These are phyloP conservation scores for Desmodesmus armatus DNA, from an alignment of 139 green algal genomes.

Conservation along the genomic window DNA sequence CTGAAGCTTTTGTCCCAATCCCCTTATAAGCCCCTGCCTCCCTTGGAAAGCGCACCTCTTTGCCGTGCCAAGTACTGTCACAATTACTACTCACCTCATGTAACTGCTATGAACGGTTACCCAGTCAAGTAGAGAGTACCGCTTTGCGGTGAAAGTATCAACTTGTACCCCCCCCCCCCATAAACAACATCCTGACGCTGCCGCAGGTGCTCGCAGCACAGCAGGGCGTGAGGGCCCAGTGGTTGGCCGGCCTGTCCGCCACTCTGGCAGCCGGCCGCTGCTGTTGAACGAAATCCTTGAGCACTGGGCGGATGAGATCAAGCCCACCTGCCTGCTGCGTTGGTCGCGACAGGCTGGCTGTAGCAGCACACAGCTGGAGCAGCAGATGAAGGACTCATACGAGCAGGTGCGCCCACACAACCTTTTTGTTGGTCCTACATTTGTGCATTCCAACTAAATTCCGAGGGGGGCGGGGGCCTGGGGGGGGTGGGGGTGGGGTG, in stretches of 20 bases:
- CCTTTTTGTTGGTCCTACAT: background rate
- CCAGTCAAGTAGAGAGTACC: too few relatives aligned
- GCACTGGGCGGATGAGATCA: background rate
- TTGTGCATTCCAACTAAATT: background rate
- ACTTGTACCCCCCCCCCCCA: too few relatives aligned
- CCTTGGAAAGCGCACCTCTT: too few relatives aligned
- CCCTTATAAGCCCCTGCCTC: too few relatives aligned
- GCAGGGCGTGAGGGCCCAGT: constrained; percentile 49
- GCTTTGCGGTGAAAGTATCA: too few relatives aligned
- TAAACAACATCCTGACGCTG: too few relatives aligned
- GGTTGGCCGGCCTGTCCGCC: constrained; percentile 46
- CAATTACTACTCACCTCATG: too few relatives aligned
- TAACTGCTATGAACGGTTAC: too few relatives aligned
- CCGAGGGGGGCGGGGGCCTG: background rate
- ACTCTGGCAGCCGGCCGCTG: constrained; percentile 45
- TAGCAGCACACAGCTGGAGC: background rate
- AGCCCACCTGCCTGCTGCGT: constrained; percentile 41
- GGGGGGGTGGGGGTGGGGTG: too few relatives aligned
- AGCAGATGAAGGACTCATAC: constrained; percentile 21
- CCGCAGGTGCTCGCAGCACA: constrained; percentile 19
- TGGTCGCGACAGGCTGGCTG: constrained; percentile 31
- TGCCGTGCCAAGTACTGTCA: too few relatives aligned
- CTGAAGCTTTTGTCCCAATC: too few relatives aligned
- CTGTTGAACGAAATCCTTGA: constrained; percentile 29
- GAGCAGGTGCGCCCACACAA: background rate